phyloP scores from a whole-genome alignment of 2,329 filamentous ascomycete genomes.

The Waltergamsia citrina region DNA sequence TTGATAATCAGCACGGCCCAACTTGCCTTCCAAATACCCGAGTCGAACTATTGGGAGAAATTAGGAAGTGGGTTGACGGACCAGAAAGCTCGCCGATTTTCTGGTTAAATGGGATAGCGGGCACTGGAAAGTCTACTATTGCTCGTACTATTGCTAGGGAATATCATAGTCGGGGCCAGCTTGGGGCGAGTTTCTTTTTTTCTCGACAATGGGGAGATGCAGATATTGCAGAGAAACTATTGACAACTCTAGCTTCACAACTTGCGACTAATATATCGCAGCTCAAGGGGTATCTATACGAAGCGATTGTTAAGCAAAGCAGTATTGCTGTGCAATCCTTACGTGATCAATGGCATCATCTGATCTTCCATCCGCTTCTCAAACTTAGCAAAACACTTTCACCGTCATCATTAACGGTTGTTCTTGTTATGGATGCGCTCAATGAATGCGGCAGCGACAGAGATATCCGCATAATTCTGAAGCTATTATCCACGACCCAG shows the following conservation, averaged over 20 bases:
- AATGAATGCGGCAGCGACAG: constrained; percentile 1
- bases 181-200: constrained; percentile 3
- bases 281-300: not conserved
- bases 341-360: constrained; percentile 7
- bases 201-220: constrained; percentile 8
- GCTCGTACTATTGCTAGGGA: not conserved
- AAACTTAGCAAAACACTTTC: too few species aligned
- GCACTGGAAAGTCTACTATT: constrained; percentile 4
- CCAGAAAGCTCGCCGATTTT: not conserved
- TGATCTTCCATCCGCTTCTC: not conserved
- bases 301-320: not conserved
- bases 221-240: not conserved
- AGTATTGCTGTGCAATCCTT: not conserved
- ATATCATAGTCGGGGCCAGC: not conserved
- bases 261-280: not conserved
- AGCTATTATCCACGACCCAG: constrained; percentile 3
- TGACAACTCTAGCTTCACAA: constrained; percentile 1
- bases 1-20: constrained; percentile 9
- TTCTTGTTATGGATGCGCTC: constrained; percentile 1
- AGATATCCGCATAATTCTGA: not conserved
- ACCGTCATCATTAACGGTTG: not conserved
- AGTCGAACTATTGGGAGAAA: not conserved
- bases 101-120: constrained; percentile 4
- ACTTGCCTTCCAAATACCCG: not conserved
- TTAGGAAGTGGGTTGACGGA: not conserved